These are phyloP conservation scores for Halocafeteria seosinensis DNA, from an alignment of 108 stramenopile genomes.

Conservation along the genomic window DNA sequence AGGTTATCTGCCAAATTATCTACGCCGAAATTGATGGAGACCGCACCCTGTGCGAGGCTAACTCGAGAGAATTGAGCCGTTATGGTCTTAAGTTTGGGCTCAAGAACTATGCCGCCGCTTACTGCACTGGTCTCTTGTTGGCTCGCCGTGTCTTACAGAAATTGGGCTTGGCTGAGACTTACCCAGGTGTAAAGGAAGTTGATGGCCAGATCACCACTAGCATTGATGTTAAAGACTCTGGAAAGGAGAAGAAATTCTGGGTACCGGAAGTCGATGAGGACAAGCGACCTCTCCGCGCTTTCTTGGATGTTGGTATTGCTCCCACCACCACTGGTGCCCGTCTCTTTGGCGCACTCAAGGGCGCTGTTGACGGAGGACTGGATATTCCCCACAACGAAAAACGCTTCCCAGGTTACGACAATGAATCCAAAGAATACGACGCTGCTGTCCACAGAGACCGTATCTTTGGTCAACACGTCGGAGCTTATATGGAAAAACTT, in stretches of 20 bases:
- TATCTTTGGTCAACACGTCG: slow-evolving; percentile 63
- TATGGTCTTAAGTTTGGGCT: slow-evolving; percentile 83
- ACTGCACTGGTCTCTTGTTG: slow-evolving; percentile 89
- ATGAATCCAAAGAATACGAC: slow-evolving; percentile 86
- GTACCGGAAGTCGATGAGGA: slow-evolving; percentile 96
- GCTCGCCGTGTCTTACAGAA: slow-evolving; percentile 85
- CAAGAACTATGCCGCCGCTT: slow-evolving; percentile 99
- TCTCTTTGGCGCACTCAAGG: slow-evolving; percentile 92
- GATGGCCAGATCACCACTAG: slow-evolving; percentile 62
- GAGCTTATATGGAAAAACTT: slow-evolving; percentile 1
- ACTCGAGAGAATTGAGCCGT: slow-evolving; percentile 70
- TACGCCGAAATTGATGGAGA: slow-evolving; percentile 87
- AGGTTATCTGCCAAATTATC: slow-evolving; percentile 84
- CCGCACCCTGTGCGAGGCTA: slow-evolving; percentile 61
- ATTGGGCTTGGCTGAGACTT: slow-evolving; percentile 79
- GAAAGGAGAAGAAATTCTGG: slow-evolving; percentile 52
- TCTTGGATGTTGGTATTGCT: slow-evolving; percentile 83
- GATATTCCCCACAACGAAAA: slow-evolving; percentile 91
- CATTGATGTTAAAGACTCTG: background rate
- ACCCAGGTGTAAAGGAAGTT: slow-evolving; percentile 69
- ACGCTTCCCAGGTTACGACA: slow-evolving; percentile 97
- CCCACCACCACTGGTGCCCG: slow-evolving; percentile 85
- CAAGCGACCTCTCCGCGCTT: slow-evolving; percentile 71
- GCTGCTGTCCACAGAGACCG: slow-evolving; percentile 86
- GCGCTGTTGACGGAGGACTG: slow-evolving; percentile 89